Evolutionary conservation across 495 filamentous ascomycete species (phyloP), one percentile per base, ranked within the genome.

Genomic region (Jackrogersella multiformis): DNA sequence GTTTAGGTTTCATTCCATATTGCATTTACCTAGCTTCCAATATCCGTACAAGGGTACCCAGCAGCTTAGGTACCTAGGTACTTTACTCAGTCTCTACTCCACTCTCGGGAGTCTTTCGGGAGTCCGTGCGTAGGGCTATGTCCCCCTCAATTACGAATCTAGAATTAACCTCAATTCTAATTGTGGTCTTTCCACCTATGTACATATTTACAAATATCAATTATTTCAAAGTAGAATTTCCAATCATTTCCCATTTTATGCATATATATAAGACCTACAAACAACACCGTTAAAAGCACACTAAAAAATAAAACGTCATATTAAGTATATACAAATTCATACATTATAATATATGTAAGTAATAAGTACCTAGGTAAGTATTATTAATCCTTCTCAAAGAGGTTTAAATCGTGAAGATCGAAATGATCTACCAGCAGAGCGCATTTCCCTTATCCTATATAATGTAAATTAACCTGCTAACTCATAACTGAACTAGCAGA

Each of bases 61-160:
- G n/a, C n/a, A n/a, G n/a, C n/a, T n/a, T n/a, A n/a, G n/a, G n/a
- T n/a, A n/a, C n/a, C 36, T 42, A 42, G 3, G 9, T 4, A 18
- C n/a, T n/a, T n/a, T 42, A 42, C 16, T 6, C 16, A 20, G 6
- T 5, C 18, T 21, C 2, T 44, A 44, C n/a, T 44, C 41, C 41
- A 44, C 41, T 10, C 41, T 8, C 7, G 9, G 18, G 41, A 20
- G n/a, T n/a, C 41, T n/a, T 13, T 46, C 42, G 42, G 42, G 42
- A 46, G 23, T 46, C 42, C 26, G 42, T 46, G 42, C 42, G 26
- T 26, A 46, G 21, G 42, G 42, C 42, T 46, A 46, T 30, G 3
- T 13, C 32, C 32, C 10, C 32, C 42, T 24, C n/a, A 46, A 24
- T 21, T 46, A 20, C 42, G 42, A 46, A 46, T 20, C 42, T 46